Evolutionary conservation across 352 stramenopile species (phyloP), one percentile per base, ranked within the genome.

Genomic region (Hyaloperonospora brassicae): DNA sequence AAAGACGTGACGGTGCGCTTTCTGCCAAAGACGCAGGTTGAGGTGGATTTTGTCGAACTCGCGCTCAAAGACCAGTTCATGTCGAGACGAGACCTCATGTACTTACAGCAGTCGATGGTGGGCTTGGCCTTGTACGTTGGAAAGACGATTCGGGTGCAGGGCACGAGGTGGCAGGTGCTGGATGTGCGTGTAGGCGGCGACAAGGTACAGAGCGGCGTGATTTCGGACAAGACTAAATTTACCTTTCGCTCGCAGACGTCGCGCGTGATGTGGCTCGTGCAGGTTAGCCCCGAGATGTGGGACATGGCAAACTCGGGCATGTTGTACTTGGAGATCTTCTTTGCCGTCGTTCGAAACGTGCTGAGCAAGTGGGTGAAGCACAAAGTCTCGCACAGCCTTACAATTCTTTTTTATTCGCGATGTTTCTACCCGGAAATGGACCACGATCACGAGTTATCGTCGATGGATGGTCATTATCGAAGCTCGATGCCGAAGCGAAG

Each of bases 241-340:
- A 97, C 95, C 1, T 99, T 95, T 50, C 86, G 79, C 14, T 93
- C 93, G 59, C 87, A 93, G 22, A 98, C 91, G 24, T 96, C 95
- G 42, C 79, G 96, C 10, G 92, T 99, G 50, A 96, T 98, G 70
- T 99, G 95, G 95, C 77, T 99, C 25, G 91, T 99, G 36, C 95
- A 99, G 68, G 86, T 99, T 59, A 94, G 80, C 27, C 80, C 86
- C 1, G 92, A 98, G 66, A 95, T 97, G 85, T 97, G 89, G 84
- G 90, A 97, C 47, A 92, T 95, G 62, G 82, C 84, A 55, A 88
- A 95, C 65, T 88, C 84, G 38, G 85, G 83, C 23, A 72, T 86
- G 50, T 57, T 97, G 34, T 97, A 97, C 59, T 68, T 95, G 36
- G 89, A 97, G 61, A 93, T 95, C 38, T 79, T 97, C 48, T 61